Percentiles rank a stretch among this genome's conserved stretches.
Evolutionary conservation across 768 basidiomycete genomes (phyloP).

Genomic region (Psilocybe azurescens): DNA sequence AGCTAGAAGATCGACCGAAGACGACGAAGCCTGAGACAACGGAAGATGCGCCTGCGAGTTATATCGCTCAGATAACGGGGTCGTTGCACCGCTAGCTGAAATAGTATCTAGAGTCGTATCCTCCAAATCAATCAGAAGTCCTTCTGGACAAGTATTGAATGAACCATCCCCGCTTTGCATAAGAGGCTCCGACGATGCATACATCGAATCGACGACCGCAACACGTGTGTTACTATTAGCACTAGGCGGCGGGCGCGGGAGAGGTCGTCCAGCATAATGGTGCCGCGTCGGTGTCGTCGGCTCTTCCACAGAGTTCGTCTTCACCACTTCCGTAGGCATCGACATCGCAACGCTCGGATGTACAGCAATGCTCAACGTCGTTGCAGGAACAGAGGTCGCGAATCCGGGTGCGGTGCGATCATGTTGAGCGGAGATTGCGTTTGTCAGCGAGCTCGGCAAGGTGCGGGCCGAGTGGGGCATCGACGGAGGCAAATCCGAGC

Average conservation of each 20-base stretch:
- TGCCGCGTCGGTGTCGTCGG: slow-evolving; percentile 36
- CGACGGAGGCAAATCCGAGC: background rate
- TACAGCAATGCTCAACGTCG: slow-evolving; percentile 7
- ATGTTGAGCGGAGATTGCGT: slow-evolving; percentile 16
- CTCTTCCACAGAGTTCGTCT: slow-evolving; percentile 22
- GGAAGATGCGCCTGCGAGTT: slow-evolving; percentile 19
- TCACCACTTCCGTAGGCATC: background rate
- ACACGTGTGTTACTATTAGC: slow-evolving; percentile 3
- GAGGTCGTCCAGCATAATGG: slow-evolving; percentile 61
- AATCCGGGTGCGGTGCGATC: background rate
- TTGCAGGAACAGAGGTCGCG: background rate
- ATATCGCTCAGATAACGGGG: slow-evolving; percentile 23
- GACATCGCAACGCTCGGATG: slow-evolving; percentile 2
- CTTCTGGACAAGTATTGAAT: slow-evolving; percentile 45
- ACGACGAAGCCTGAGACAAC: slow-evolving; percentile 21
- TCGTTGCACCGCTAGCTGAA: slow-evolving; percentile 28
- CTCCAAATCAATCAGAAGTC: slow-evolving; percentile 61
- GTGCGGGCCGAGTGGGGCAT: slow-evolving; percentile 18
- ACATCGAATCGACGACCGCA: slow-evolving; percentile 36
- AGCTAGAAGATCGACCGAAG: slow-evolving; percentile 20
- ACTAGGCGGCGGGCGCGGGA: slow-evolving; percentile 50
- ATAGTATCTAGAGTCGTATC: slow-evolving; percentile 38
- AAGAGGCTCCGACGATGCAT: slow-evolving; percentile 33
- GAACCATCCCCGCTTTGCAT: slow-evolving; percentile 18
- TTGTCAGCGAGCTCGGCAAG: slow-evolving; percentile 16